Evolutionary conservation across 2,329 filamentous ascomycete species (phyloP).

Genomic region (Microdochium paspali): DNA sequence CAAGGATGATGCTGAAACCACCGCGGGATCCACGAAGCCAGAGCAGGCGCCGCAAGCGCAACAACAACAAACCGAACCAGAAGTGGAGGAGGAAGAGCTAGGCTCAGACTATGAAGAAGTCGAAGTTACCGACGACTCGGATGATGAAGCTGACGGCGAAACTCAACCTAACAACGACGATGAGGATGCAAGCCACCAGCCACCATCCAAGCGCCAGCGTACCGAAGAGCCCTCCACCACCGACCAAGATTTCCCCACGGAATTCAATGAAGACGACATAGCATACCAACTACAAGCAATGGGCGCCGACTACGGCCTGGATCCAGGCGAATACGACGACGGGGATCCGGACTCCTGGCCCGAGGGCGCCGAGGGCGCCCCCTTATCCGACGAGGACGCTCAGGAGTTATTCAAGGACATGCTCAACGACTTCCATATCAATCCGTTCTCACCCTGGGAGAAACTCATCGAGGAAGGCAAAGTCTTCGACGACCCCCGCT

Average conservation of each 20-base stretch:
- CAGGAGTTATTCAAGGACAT: constrained; percentile 74
- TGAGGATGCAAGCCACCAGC: constrained; percentile 37
- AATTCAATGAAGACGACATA: constrained; percentile 92
- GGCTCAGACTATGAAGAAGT: constrained; percentile 72
- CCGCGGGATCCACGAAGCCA: constrained; percentile 5
- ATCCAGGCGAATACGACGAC: constrained; percentile 67
- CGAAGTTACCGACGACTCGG: constrained; percentile 52
- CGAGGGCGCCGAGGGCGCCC: constrained; percentile 61
- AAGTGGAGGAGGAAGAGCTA: constrained; percentile 33
- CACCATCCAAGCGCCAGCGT: constrained; percentile 36
- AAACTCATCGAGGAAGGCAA: constrained; percentile 74
- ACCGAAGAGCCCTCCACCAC: constrained; percentile 29
- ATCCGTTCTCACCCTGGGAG: constrained; percentile 87
- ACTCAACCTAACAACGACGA: constrained; percentile 38
- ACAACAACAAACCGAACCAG: constrained; percentile 33
- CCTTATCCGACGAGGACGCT: constrained; percentile 67
- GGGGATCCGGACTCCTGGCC: constrained; percentile 52
- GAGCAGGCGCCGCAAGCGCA: constrained; percentile 30
- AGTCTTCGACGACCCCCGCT: constrained; percentile 77
- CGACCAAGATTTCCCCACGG: constrained; percentile 44
- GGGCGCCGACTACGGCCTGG: constrained; percentile 75
- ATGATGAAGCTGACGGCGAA: constrained; percentile 42
- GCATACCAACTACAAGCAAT: constrained; percentile 85
- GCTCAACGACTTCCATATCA: constrained; percentile 72
- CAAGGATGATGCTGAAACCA: constrained; percentile 7